phyloP scores from a whole-genome alignment of 768 basidiomycete genomes.

The Hygrophoropsis aurantiaca region DNA sequence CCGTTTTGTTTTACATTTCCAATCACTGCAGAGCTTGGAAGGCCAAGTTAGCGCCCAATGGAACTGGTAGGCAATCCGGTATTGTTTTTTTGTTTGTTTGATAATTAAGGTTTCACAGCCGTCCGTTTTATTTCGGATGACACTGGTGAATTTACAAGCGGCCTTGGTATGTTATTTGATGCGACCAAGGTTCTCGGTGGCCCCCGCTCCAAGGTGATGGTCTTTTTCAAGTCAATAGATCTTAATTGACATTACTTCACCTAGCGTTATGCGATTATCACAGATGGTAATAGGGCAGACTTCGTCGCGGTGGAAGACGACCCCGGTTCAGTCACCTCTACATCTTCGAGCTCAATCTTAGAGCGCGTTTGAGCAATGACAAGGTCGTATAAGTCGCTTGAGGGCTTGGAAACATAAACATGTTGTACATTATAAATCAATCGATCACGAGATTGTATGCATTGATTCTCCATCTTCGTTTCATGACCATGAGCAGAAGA shows the following conservation, averaged over 20 bases:
- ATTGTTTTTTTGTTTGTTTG: background rate
- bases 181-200: constrained; percentile 62
- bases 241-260: too few relatives aligned
- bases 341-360: constrained; percentile 49
- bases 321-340: constrained; percentile 48
- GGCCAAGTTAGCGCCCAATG: constrained; percentile 53
- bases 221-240: too few relatives aligned
- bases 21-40: constrained; percentile 59
- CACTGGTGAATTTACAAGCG: constrained; percentile 52
- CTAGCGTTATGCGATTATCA: constrained; percentile 56
- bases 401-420: too few relatives aligned
- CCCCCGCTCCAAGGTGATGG: constrained; percentile 59
- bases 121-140: constrained; percentile 72
- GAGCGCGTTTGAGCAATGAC: constrained; percentile 29
- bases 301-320: constrained; percentile 53
- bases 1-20: constrained; percentile 1
- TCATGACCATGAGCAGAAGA: too few relatives aligned
- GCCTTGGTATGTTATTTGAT: constrained; percentile 61
- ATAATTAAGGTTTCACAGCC: constrained; percentile 26
- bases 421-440: too few relatives aligned
- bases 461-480: too few relatives aligned
- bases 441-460: too few relatives aligned
- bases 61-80: constrained; percentile 49
- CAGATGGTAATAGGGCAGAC: constrained; percentile 57
- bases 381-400: too few relatives aligned